A percentile compares a stretch with the other conserved stretches of the same genome.
Evolutionary conservation across 2,329 filamentous ascomycete species (phyloP).

Genomic region (Cadophora gregata): DNA sequence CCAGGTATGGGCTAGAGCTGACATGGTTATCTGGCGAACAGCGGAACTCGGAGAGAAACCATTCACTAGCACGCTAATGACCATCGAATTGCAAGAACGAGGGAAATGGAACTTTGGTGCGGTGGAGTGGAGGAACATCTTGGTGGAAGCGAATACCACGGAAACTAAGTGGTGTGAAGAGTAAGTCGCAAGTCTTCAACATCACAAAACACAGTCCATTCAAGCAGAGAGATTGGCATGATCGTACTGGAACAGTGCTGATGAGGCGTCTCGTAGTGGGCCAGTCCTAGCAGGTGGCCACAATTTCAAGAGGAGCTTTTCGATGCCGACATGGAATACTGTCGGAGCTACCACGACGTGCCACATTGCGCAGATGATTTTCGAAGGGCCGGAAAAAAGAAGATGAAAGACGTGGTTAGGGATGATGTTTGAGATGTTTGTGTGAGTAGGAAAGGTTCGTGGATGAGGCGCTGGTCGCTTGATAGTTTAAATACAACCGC

Average conservation of each 20-base stretch:
- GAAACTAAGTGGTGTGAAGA: slow-evolving; percentile 29
- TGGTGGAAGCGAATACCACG: slow-evolving; percentile 30
- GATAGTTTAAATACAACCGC: too few species aligned
- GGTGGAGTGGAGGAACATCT: slow-evolving; percentile 31
- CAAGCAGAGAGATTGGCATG: too few species aligned
- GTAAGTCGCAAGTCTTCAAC: neutral
- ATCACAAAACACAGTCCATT: too few species aligned
- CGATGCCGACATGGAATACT: slow-evolving; percentile 17
- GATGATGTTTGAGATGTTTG: neutral
- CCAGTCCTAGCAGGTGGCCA: slow-evolving; percentile 6
- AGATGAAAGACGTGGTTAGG: neutral
- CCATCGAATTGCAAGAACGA: slow-evolving; percentile 30
- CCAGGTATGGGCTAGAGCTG: neutral
- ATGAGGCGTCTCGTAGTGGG: neutral
- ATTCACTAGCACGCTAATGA: slow-evolving; percentile 18
- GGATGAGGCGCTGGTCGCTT: neutral
- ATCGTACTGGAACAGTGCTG: neutral
- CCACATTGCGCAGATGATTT: slow-evolving; percentile 27
- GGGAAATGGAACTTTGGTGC: slow-evolving; percentile 34
- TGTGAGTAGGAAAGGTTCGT: neutral
- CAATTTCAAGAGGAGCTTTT: slow-evolving; percentile 13
- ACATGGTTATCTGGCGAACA: neutral
- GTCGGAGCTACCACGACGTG: slow-evolving; percentile 26
- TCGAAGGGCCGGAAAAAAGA: slow-evolving; percentile 6
- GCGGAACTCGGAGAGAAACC: neutral